Evolutionary conservation across 805 yeast species (phyloP).

Genomic region (Henningerozyma blattae): DNA sequence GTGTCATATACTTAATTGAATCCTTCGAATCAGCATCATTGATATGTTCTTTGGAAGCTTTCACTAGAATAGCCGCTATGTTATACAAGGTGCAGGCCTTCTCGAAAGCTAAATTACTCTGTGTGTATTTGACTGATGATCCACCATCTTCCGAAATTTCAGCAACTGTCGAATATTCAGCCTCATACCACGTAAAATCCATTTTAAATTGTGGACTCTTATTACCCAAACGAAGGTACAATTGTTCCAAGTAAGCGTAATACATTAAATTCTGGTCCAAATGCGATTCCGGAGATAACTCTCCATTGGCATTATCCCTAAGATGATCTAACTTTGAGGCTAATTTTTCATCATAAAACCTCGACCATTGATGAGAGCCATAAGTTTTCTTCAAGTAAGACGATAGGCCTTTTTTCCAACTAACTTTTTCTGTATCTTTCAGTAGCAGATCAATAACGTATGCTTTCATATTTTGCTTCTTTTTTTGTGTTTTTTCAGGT

Average conservation of each 20-base stretch:
- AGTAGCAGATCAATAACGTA: constrained; percentile 13
- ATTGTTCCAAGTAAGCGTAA: constrained; percentile 69
- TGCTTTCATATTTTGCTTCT: neutral
- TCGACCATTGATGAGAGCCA: constrained; percentile 21
- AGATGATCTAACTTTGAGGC: constrained; percentile 17
- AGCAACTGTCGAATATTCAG: no score
- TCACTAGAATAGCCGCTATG: constrained; percentile 51
- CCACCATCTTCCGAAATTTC: neutral
- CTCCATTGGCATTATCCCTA: constrained; percentile 24
- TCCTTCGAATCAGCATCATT: constrained; percentile 37
- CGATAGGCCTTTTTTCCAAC: constrained; percentile 21
- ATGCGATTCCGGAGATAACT: constrained; percentile 19
- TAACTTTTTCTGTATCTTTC: constrained; percentile 21
- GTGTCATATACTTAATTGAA: constrained; percentile 52
- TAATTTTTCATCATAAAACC: constrained; percentile 19
- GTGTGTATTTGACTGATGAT: constrained; percentile 37
- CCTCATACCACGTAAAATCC: constrained; percentile 72
- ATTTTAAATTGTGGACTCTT: constrained; percentile 41
- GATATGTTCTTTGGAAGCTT: constrained; percentile 31
- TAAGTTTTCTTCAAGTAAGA: constrained; percentile 20
- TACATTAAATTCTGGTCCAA: constrained; percentile 40
- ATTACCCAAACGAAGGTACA: constrained; percentile 67
- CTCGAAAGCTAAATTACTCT: constrained; percentile 75
- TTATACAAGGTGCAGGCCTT: constrained; percentile 79
- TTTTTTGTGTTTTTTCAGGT: no score